Conservation (phyloP, 306 rosid species). For the Dryas octopetala region DNA sequence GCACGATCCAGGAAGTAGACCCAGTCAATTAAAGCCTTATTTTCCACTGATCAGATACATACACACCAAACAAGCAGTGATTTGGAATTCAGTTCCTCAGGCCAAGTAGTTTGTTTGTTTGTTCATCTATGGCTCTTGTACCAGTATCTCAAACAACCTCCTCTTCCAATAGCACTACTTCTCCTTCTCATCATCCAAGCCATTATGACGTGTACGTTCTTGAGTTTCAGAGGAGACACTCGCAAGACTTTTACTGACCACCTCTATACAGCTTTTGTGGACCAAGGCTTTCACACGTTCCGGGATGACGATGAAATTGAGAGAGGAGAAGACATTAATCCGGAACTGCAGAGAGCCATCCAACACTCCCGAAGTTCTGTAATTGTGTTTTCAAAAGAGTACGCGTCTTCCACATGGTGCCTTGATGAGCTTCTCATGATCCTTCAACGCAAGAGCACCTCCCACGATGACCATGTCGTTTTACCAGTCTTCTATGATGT, state of each 20-base stretch:
- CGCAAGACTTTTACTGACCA: not conserved
- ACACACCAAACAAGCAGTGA: no score
- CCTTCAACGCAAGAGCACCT: not conserved
- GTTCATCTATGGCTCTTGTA: not conserved
- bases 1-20: no score
- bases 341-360: not conserved
- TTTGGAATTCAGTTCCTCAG: no score
- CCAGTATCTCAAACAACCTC: not conserved
- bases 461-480: not conserved
- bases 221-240: conserved; percentile 15
- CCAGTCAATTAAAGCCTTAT: no score
- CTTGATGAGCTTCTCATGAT: conserved; percentile 8
- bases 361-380: not conserved
- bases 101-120: no score
- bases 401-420: not conserved
- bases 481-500: not conserved
- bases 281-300: not conserved
- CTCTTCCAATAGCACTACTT: not conserved
- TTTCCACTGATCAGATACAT: no score
- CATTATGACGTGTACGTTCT: not conserved
- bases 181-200: not conserved
- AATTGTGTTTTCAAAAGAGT: conserved; percentile 2
- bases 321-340: not conserved
- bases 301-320: not conserved
- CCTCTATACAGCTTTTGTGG: not conserved